Evolutionary conservation across 2,329 filamentous ascomycete genomes (phyloP), one percentile per base, ranked within the genome.

Genomic region (Exserohilum rostratum): DNA sequence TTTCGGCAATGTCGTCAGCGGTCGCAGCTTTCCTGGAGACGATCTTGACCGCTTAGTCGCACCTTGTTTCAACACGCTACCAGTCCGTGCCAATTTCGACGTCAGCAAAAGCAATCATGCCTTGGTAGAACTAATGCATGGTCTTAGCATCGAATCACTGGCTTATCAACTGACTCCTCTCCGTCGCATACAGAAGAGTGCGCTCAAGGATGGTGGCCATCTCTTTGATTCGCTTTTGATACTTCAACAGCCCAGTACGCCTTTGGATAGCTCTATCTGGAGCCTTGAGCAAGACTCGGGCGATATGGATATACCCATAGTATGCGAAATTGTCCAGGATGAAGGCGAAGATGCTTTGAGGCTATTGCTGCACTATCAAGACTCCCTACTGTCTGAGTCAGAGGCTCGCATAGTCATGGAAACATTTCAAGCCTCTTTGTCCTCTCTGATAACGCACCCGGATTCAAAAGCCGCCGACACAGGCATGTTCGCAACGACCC

Each of bases 41-140:
- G 84, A 83, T 0, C 79, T 93, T 10, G 87, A 93, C 33, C 79
- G 82, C 3, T 82, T 96, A 5, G 84, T 96, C n/a, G 91, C 90
- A 0, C 93, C 93, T 0, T 96, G 91, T 71, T 96, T 97, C 80
- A 97, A 96, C 69, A 96, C 93, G 0, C 76, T 96, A 11, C 91
- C 93, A 0, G 69, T 92, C 1, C 84, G 91, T 22, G 76, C 86
- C 13, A 76, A 85, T 29, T 57, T 90, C 9, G 75, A 80, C 1
- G 68, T 69, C 2, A 71, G 71, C 2, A 77, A 72, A 0, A 82
- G 80, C 13, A 86, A 87, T 52, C 64, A 80, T 0, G 82, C 87
- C 5, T 69, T 92, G 10, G 76, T 89, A 22, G 83, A 82, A 52
- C 71, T 77, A 2, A 79, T 91, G 2, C 88, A 92, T 46, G 73